Conservation (phyloP, 768 basidiomycete species). For the Boletellus ananiceps region DNA sequence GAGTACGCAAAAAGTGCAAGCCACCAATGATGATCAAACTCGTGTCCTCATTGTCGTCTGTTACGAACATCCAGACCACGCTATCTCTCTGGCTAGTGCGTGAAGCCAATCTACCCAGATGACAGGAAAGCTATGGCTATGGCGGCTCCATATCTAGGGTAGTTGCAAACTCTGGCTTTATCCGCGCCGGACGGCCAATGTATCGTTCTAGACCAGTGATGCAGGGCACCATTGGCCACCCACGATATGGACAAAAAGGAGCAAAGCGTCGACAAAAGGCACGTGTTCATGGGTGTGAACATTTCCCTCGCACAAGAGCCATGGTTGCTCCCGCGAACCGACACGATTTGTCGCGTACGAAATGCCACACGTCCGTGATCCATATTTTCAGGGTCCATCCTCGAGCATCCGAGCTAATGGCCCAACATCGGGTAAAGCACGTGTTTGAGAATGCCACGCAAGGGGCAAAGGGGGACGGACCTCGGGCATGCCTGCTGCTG, state of each 20-base stretch:
- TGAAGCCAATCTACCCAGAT: constrained; percentile 35
- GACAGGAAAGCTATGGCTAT: constrained; percentile 15
- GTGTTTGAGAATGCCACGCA: background rate
- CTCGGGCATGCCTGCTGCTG: constrained; percentile 2
- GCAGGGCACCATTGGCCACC: too few species aligned
- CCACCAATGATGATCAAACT: constrained; percentile 39
- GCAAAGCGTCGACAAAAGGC: background rate
- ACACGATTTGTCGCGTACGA: constrained; percentile 10
- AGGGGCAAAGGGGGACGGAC: constrained; percentile 3
- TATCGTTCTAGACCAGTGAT: too few species aligned
- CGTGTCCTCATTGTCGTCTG: constrained; percentile 30
- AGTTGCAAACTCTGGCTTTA: constrained; percentile 42
- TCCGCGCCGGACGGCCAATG: background rate
- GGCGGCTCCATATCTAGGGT: constrained; percentile 10
- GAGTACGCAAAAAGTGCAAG: constrained; percentile 35
- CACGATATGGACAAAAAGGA: background rate
- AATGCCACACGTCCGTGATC: constrained; percentile 10
- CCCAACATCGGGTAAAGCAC: background rate
- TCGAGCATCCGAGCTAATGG: constrained; percentile 3
- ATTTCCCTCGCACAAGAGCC: constrained; percentile 11
- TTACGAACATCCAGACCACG: constrained; percentile 50
- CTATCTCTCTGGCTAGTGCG: constrained; percentile 43
- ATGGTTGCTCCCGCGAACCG: constrained; percentile 7
- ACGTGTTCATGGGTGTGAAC: constrained; percentile 8
- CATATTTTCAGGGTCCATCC: constrained; percentile 9